These are phyloP conservation scores for Stygiomarasmius scandens DNA, from an alignment of 1,284 basidiomycete species.

Conservation along the genomic window DNA sequence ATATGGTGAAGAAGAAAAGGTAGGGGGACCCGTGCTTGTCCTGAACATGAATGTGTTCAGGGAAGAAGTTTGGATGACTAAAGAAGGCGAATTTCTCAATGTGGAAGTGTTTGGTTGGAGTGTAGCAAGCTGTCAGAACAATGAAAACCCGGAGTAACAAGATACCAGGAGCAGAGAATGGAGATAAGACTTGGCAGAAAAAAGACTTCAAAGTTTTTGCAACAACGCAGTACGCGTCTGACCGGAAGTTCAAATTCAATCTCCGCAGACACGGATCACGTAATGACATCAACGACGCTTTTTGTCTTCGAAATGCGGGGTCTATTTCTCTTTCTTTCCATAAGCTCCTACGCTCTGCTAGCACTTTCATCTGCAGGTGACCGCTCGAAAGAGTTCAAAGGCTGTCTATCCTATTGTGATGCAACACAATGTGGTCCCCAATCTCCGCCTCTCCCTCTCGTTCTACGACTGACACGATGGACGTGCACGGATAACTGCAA, in stretches of 20 bases:
- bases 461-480: slow-evolving; percentile 66
- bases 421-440: slow-evolving; percentile 9
- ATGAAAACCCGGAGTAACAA: too few relatives aligned
- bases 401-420: slow-evolving; percentile 13
- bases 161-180: too few relatives aligned
- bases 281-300: too few relatives aligned
- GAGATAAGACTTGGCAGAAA: too few relatives aligned
- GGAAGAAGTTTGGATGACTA: too few relatives aligned
- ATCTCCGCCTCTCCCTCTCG: slow-evolving; percentile 36
- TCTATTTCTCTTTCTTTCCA: not conserved
- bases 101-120: too few relatives aligned
- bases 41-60: slow-evolving; percentile 21
- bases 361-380: slow-evolving; percentile 17
- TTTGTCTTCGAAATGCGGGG: not conserved
- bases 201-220: too few relatives aligned
- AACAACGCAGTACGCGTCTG: too few relatives aligned
- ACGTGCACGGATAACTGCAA: slow-evolving; percentile 87
- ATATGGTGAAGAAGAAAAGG: slow-evolving; percentile 69
- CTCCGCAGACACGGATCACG: too few relatives aligned
- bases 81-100: too few relatives aligned
- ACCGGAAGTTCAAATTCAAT: too few relatives aligned
- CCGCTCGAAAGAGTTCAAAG: slow-evolving; percentile 8
- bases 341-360: not conserved
- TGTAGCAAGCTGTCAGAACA: too few relatives aligned
- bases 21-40: slow-evolving; percentile 39